Base-by-base conservation (phyloP, 75 land plant genomes). In the Cupressus sempervirens region DNA sequence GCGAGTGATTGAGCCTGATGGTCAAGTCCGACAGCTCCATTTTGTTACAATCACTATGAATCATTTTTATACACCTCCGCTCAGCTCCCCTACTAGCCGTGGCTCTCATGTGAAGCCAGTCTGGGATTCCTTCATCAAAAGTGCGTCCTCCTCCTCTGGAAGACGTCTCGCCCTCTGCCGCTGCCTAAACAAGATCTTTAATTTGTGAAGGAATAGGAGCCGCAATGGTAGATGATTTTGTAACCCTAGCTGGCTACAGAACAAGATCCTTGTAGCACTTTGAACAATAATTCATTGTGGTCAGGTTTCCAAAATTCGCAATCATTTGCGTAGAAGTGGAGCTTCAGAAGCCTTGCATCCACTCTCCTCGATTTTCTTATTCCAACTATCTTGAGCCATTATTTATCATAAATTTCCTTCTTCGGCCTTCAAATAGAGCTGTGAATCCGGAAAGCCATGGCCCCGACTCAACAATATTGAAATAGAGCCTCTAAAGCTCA, bases 281-380 rank as follows among this genome's bases (percentile, higher is more conserved):
- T 36, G 92, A 91, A 56, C 92, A 91, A 38, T 89, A 50, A 30
- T 90, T 86, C 89, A 90, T 81, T 56, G 92, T 91, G 36, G 86
- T 84, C 3, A 86, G 81, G 56, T 87, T 87, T 73, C 92, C 92
- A 91, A 86, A 91, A 91, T 29, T 91, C 92, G 75, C 92, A 91
- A 80, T 91, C 89, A 62, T 91, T 91, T 15, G 84, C 53, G 82
- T 91, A 91, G 86, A n/a, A 85, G 50, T 72, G 91, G 92, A 7
- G 85, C 92, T 26, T 87, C 92, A 4, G 89, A 38, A 32, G 35
- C 15, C 72, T 62, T n/a, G 67, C 29, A 26, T 0, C 67, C 67
- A 26, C 13, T 23, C 41, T 76, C 83, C 1, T 82, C 83, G 12
- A 29, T 13, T 1, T 79, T 30, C 81, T 20, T 45, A 26, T 79